Percentiles rank a stretch among this genome's conserved stretches.
Evolutionary conservation across 1,284 basidiomycete genomes (phyloP).

Genomic region (Leccinum ponderosum): DNA sequence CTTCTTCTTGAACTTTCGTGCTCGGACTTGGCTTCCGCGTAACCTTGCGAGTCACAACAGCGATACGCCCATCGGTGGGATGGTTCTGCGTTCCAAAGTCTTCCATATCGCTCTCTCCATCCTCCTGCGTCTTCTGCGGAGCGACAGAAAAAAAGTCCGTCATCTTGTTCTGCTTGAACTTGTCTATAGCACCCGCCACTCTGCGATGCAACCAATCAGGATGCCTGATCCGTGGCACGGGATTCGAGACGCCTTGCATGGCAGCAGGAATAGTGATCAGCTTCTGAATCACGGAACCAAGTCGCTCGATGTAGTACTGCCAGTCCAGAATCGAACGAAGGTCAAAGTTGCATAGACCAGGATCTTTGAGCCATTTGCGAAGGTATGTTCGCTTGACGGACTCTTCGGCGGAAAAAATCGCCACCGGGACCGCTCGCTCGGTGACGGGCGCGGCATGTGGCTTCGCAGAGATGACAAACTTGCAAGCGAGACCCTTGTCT

Average conservation of each 20-base stretch:
- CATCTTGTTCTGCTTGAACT: conserved; percentile 97
- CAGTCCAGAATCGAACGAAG: conserved; percentile 96
- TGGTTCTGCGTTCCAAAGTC: conserved; percentile 51
- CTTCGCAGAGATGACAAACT: conserved; percentile 97
- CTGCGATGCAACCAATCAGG: conserved; percentile 97
- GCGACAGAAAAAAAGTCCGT: conserved; percentile 85
- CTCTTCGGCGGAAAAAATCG: conserved; percentile 97
- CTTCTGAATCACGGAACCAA: conserved; percentile 99
- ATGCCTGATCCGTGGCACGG: conserved; percentile 94
- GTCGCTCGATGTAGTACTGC: conserved; percentile 97
- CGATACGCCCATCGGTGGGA: conserved; percentile 45
- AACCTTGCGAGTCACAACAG: conserved; percentile 55
- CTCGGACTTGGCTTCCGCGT: conserved; percentile 38
- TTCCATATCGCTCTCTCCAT: conserved; percentile 59
- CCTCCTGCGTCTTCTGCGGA: conserved; percentile 33
- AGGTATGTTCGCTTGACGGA: conserved; percentile 89
- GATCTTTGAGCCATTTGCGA: conserved; percentile 97
- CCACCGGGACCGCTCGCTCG: conserved; percentile 96
- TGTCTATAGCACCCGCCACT: conserved; percentile 89
- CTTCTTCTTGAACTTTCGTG: conserved; percentile 42
- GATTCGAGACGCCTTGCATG: conserved; percentile 96
- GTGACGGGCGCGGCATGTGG: conserved; percentile 95
- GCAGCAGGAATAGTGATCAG: conserved; percentile 99
- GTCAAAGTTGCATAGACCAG: conserved; percentile 86
- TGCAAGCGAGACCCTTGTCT: conserved; percentile 98